Evolutionary conservation across 306 rosid species (phyloP).

Genomic region (Malus sylvestris): DNA sequence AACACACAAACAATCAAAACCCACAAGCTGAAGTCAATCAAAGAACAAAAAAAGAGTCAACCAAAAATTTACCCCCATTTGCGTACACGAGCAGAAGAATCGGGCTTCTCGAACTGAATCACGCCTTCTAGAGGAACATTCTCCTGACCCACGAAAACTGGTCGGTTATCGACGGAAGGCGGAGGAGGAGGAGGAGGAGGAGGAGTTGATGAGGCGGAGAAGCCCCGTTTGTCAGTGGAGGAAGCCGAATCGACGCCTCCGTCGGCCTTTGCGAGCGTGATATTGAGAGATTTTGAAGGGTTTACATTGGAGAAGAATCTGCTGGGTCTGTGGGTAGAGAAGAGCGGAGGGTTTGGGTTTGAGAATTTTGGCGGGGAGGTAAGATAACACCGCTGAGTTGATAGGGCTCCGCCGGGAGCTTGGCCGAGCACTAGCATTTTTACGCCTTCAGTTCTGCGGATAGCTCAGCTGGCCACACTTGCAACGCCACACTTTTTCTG

Average conservation of each 20-base stretch:
- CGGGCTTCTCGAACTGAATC: constrained; percentile 80
- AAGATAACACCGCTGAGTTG: constrained; percentile 35
- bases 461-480: neutral
- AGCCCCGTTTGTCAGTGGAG: constrained; percentile 20
- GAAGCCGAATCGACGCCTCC: constrained; percentile 42
- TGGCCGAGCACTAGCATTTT: constrained; percentile 52
- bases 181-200: constrained; percentile 45
- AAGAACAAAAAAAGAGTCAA: neutral
- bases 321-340: constrained; percentile 28
- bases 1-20: constrained; percentile 6
- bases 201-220: constrained; percentile 23
- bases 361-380: constrained; percentile 34
- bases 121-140: constrained; percentile 91
- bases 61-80: constrained; percentile 69
- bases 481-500: neutral
- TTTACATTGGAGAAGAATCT: constrained; percentile 23
- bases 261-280: constrained; percentile 52
- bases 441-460: neutral
- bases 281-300: constrained; percentile 31
- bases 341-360: constrained; percentile 39
- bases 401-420: constrained; percentile 44
- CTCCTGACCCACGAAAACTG: constrained; percentile 54
- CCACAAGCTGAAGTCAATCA: neutral
- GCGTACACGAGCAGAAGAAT: constrained; percentile 42
- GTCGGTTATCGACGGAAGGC: constrained; percentile 29